Evolutionary conservation across 2,329 filamentous ascomycete species (phyloP).

Genomic region (Zopfia rhizophila): DNA sequence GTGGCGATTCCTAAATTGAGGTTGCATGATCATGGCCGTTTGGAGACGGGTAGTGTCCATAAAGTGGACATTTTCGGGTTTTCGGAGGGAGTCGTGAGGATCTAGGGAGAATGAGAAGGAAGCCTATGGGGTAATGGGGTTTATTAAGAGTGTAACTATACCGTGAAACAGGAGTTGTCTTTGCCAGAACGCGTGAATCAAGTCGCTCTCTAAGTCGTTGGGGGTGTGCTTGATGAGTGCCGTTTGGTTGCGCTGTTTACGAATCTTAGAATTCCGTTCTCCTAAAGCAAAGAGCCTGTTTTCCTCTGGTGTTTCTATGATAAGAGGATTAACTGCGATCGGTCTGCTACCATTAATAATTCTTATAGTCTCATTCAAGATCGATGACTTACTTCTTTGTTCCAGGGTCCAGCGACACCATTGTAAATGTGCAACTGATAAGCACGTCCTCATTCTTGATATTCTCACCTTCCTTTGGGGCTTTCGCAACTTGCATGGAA

Average conservation of each 20-base stretch:
- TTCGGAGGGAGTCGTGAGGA: slow-evolving; percentile 63
- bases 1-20: slow-evolving; percentile 75
- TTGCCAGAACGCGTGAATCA: slow-evolving; percentile 80
- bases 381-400: slow-evolving; percentile 66
- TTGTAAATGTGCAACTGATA: slow-evolving; percentile 79
- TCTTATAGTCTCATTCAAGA: not conserved
- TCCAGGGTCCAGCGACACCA: slow-evolving; percentile 76
- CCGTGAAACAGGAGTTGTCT: slow-evolving; percentile 71
- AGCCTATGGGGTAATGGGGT: slow-evolving; percentile 10
- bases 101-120: slow-evolving; percentile 47
- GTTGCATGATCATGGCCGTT: slow-evolving; percentile 79
- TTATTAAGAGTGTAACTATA: not conserved
- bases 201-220: slow-evolving; percentile 74
- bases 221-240: slow-evolving; percentile 74
- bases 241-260: slow-evolving; percentile 69
- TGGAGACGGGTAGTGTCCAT: slow-evolving; percentile 73
- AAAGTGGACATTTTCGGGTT: slow-evolving; percentile 67
- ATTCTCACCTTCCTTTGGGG: slow-evolving; percentile 66
- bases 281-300: slow-evolving; percentile 70
- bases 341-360: slow-evolving; percentile 55
- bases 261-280: slow-evolving; percentile 72
- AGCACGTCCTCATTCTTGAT: slow-evolving; percentile 69
- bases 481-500: slow-evolving; percentile 77
- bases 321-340: slow-evolving; percentile 69
- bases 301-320: slow-evolving; percentile 72